Percentiles rank a stretch among this genome's conserved stretches.
Conservation (phyloP, 495 filamentous ascomycete species). For the Haplographium delicatum region DNA sequence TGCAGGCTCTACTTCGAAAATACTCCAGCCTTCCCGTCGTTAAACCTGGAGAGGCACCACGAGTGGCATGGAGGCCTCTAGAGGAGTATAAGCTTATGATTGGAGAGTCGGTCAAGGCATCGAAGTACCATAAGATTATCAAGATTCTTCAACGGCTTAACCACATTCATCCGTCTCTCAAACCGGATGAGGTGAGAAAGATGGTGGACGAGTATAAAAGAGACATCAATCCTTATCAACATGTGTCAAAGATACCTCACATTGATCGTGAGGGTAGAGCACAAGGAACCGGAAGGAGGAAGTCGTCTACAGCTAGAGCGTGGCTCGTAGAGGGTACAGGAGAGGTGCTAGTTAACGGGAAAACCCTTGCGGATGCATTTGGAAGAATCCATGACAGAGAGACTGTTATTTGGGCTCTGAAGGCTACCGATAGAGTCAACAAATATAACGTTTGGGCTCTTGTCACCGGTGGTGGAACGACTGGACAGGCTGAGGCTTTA, state of each 20-base stretch:
- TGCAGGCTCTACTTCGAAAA: constrained; percentile 64
- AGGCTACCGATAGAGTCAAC: constrained; percentile 74
- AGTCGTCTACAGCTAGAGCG: constrained; percentile 76
- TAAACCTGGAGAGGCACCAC: constrained; percentile 56
- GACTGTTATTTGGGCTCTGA: constrained; percentile 86
- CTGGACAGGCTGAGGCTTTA: constrained; percentile 92
- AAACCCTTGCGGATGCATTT: constrained; percentile 71
- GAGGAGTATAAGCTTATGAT: constrained; percentile 66
- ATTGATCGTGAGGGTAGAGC: constrained; percentile 73
- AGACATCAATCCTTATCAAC: constrained; percentile 63
- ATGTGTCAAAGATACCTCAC: constrained; percentile 45
- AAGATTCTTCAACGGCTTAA: constrained; percentile 74
- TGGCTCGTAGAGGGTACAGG: constrained; percentile 89
- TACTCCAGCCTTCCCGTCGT: constrained; percentile 68
- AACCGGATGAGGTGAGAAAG: constrained; percentile 59
- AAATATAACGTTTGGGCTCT: constrained; percentile 96
- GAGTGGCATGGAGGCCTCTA: constrained; percentile 79
- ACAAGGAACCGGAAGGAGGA: constrained; percentile 74
- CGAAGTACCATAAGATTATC: constrained; percentile 73
- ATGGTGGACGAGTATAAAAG: constrained; percentile 68
- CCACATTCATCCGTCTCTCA: constrained; percentile 73
- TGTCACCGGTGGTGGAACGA: constrained; percentile 79
- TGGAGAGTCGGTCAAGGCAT: constrained; percentile 71
- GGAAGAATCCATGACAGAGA: constrained; percentile 88
- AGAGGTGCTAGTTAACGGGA: constrained; percentile 84